Percentiles rank a stretch among this genome's conserved stretches.
Evolutionary conservation across 129 eudicot genomes (phyloP).

Genomic region (Rutidosis leptorrhynchoides): DNA sequence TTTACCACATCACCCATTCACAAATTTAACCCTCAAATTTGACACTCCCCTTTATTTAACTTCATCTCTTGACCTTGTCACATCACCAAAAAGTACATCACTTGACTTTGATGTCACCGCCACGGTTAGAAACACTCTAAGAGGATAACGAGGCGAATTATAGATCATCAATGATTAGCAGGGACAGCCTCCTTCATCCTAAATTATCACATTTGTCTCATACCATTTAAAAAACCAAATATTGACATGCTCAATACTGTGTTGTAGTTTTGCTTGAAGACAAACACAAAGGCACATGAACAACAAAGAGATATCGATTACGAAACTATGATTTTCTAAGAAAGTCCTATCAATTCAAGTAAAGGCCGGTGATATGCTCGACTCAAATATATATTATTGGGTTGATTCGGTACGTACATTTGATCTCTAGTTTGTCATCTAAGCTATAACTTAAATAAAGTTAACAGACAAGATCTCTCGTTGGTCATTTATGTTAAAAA

Average conservation of each 20-base stretch:
- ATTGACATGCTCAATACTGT: slow-evolving; percentile 17
- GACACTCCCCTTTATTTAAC: too few species aligned
- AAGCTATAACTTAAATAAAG: neutral
- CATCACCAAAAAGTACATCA: too few species aligned
- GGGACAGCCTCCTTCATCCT: slow-evolving; percentile 10
- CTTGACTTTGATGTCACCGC: too few species aligned
- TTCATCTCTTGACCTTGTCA: too few species aligned
- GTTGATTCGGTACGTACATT: neutral
- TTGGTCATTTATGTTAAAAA: too few species aligned
- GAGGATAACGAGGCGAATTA: slow-evolving; percentile 20
- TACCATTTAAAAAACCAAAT: slow-evolving; percentile 25
- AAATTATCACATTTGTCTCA: slow-evolving; percentile 30
- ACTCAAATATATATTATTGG: neutral
- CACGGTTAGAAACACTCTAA: too few species aligned
- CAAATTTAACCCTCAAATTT: too few species aligned
- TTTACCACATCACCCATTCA: too few species aligned
- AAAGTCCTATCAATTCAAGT: neutral
- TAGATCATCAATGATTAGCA: slow-evolving; percentile 16
- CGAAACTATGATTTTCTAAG: neutral
- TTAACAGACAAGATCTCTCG: too few species aligned
- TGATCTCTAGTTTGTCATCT: neutral
- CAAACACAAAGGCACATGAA: slow-evolving; percentile 47
- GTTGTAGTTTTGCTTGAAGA: slow-evolving; percentile 44
- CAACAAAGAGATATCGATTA: neutral
- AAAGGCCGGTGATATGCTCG: neutral